phyloP scores from a whole-genome alignment of 179 eudicot genomes.

The Silene vulgaris region DNA sequence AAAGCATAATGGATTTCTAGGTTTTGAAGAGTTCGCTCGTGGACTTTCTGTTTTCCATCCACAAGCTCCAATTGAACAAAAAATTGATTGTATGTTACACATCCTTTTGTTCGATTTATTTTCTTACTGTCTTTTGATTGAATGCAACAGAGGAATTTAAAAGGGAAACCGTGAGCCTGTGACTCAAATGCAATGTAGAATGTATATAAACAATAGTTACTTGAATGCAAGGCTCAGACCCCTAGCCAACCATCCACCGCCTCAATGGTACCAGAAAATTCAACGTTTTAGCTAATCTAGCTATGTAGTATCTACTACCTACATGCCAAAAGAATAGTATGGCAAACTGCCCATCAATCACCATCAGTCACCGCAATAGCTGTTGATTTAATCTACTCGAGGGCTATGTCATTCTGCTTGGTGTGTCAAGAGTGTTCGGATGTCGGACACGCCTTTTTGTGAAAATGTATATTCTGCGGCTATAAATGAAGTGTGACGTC shows the following conservation, averaged over 20 bases:
- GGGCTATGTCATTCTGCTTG: too few relatives aligned
- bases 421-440: too few relatives aligned
- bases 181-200: background rate
- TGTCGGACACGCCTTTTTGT: too few relatives aligned
- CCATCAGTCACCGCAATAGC: background rate
- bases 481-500: too few relatives aligned
- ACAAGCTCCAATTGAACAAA: conserved; percentile 85
- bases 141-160: background rate
- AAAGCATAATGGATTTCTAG: conserved; percentile 86
- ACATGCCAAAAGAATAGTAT: too few relatives aligned
- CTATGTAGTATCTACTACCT: too few relatives aligned
- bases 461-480: too few relatives aligned
- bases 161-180: background rate
- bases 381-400: background rate
- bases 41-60: conserved; percentile 98
- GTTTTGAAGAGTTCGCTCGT: conserved; percentile 95
- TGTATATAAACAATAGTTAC: conserved; percentile 5
- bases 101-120: background rate
- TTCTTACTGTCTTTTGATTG: background rate
- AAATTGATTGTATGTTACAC: conserved; percentile 74
- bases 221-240: background rate
- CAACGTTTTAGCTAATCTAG: too few relatives aligned
- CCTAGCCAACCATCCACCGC: background rate
- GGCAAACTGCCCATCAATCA: background rate
- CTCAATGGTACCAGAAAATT: too few relatives aligned